Evolutionary conservation across 2,329 filamentous ascomycete species (phyloP).

Genomic region (Exophiala phaeomuriformis): DNA sequence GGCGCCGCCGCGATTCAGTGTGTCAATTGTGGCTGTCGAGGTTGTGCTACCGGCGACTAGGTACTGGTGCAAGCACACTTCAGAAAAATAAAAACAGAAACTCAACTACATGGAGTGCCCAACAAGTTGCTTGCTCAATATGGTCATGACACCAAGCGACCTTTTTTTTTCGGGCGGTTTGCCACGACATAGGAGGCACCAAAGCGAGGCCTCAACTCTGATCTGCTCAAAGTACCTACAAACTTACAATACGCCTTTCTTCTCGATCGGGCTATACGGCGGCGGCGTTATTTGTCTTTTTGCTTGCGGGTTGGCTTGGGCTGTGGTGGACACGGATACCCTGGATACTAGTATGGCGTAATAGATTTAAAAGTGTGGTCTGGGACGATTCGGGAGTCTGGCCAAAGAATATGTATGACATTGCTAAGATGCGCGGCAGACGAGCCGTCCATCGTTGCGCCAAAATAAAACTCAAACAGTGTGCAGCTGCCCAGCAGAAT

Average conservation of each 20-base stretch:
- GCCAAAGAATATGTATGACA: not conserved
- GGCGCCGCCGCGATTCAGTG: constrained; percentile 59
- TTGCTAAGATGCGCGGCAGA: not conserved
- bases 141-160: too few relatives aligned
- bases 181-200: too few relatives aligned
- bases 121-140: too few relatives aligned
- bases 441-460: not conserved
- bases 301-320: too few relatives aligned
- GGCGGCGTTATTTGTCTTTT: too few relatives aligned
- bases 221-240: too few relatives aligned
- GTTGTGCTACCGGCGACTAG: constrained; percentile 78
- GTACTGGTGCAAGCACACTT: not conserved
- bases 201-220: too few relatives aligned
- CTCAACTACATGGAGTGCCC: too few relatives aligned
- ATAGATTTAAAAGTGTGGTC: not conserved
- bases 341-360: not conserved
- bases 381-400: not conserved
- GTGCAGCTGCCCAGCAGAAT: not conserved
- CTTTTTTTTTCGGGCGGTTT: too few relatives aligned
- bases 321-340: not conserved
- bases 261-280: too few relatives aligned
- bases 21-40: constrained; percentile 87
- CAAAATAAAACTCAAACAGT: not conserved
- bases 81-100: too few relatives aligned
- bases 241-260: too few relatives aligned